Evolutionary conservation across 1,284 basidiomycete genomes (phyloP).

Genomic region (Ganoderma lingzhi): DNA sequence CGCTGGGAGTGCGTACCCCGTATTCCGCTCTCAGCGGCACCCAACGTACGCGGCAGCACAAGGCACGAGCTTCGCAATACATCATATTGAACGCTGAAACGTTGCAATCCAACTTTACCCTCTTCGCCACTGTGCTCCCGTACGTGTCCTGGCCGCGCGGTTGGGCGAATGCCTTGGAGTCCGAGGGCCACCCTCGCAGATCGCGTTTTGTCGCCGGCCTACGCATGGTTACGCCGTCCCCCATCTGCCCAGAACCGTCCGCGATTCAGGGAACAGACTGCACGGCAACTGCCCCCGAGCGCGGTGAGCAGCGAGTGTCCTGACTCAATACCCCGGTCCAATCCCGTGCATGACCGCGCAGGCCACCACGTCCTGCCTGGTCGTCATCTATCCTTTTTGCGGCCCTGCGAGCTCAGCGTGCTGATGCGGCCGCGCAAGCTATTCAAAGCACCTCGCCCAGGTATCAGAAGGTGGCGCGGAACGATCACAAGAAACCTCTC

Average conservation of each 20-base stretch:
- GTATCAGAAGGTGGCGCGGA: slow-evolving; percentile 34
- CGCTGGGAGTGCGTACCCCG: background rate
- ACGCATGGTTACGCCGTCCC: slow-evolving; percentile 14
- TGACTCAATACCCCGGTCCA: background rate
- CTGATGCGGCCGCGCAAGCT: slow-evolving; percentile 4
- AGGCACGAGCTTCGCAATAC: background rate
- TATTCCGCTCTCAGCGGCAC: slow-evolving; percentile 4
- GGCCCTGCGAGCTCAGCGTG: slow-evolving; percentile 6
- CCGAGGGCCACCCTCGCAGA: slow-evolving; percentile 25
- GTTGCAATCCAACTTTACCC: background rate
- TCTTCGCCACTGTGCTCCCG: background rate
- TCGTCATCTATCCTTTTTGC: slow-evolving; percentile 23
- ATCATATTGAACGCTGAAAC: slow-evolving; percentile 6
- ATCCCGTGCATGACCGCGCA: background rate
- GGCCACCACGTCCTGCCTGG: background rate
- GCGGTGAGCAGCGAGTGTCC: slow-evolving; percentile 9
- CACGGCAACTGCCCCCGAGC: slow-evolving; percentile 22
- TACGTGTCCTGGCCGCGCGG: background rate
- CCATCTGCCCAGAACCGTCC: background rate
- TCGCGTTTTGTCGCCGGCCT: slow-evolving; percentile 16
- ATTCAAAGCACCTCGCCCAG: slow-evolving; percentile 19
- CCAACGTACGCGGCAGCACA: slow-evolving; percentile 3
- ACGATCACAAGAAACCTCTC: slow-evolving; percentile 9
- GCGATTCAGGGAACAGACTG: background rate
- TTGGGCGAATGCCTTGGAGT: slow-evolving; percentile 26